A percentile compares a stretch with the other conserved stretches of the same genome.
Evolutionary conservation across 2,329 filamentous ascomycete genomes (phyloP).

Genomic region (Microdochium bolleyi): DNA sequence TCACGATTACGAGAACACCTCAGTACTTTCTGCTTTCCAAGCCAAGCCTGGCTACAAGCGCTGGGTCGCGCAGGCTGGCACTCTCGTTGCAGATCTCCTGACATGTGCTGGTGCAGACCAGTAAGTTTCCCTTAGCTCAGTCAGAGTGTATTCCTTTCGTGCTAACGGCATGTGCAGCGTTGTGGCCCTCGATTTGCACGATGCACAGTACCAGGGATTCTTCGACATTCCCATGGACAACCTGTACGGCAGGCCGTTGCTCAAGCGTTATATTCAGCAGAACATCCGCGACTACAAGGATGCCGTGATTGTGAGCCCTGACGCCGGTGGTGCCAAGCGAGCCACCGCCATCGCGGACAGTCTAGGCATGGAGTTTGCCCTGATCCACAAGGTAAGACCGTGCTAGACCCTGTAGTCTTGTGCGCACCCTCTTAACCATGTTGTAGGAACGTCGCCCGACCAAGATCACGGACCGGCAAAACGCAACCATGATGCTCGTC

Average conservation of each 20-base stretch:
- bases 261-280: slow-evolving; percentile 66
- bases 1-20: slow-evolving; percentile 56
- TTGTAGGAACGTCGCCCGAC: slow-evolving; percentile 78
- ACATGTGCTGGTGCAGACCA: slow-evolving; percentile 95
- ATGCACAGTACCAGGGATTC: slow-evolving; percentile 96
- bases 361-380: slow-evolving; percentile 80
- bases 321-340: slow-evolving; percentile 89
- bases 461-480: slow-evolving; percentile 79
- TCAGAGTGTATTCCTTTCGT: slow-evolving; percentile 4
- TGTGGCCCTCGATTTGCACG: slow-evolving; percentile 95
- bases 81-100: slow-evolving; percentile 85
- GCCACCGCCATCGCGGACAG: slow-evolving; percentile 91
- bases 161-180: slow-evolving; percentile 35
- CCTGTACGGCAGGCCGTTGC: slow-evolving; percentile 74
- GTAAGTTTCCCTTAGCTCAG: slow-evolving; percentile 34
- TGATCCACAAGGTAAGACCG: slow-evolving; percentile 84
- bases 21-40: slow-evolving; percentile 51
- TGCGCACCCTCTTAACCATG: slow-evolving; percentile 21
- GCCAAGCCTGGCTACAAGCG: slow-evolving; percentile 93
- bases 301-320: slow-evolving; percentile 87
- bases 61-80: slow-evolving; percentile 97
- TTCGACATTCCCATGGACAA: slow-evolving; percentile 99
- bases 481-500: slow-evolving; percentile 93
- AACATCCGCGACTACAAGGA: slow-evolving; percentile 79
- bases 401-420: slow-evolving; percentile 14